Evolutionary conservation across 1,284 basidiomycete genomes (phyloP).

Genomic region (Sporisorium scitamineum): DNA sequence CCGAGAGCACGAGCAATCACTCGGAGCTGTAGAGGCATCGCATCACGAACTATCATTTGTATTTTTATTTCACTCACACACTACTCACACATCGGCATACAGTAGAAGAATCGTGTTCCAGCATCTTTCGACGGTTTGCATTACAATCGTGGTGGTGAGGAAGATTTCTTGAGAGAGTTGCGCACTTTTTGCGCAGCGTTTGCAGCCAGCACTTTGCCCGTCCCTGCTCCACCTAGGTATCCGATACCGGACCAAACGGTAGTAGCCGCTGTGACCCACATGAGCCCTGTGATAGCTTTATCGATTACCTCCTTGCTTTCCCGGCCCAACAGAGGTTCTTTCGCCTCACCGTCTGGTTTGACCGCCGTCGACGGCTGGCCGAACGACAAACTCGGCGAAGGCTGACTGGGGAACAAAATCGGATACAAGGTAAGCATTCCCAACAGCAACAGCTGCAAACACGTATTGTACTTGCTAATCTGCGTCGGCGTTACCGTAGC

Average conservation of each 20-base stretch:
- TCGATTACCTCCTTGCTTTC: slow-evolving; percentile 22
- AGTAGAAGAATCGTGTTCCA: neutral
- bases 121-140: no score
- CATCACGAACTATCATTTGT: slow-evolving; percentile 14
- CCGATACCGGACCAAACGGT: slow-evolving; percentile 92
- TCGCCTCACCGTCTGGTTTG: neutral
- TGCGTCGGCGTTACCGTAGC: slow-evolving; percentile 90
- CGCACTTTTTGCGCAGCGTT: slow-evolving; percentile 8
- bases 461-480: slow-evolving; percentile 79
- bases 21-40: slow-evolving; percentile 19
- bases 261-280: slow-evolving; percentile 85
- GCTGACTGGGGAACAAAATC: slow-evolving; percentile 73
- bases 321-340: neutral
- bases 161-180: slow-evolving; percentile 7
- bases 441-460: slow-evolving; percentile 89
- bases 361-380: neutral
- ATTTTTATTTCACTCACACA: slow-evolving; percentile 6
- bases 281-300: slow-evolving; percentile 70
- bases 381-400: slow-evolving; percentile 17
- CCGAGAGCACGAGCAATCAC: slow-evolving; percentile 2
- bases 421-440: slow-evolving; percentile 87
- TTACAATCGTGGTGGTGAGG: neutral
- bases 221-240: slow-evolving; percentile 74
- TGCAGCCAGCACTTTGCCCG: slow-evolving; percentile 27
- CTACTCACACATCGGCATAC: slow-evolving; percentile 3